Base-by-base conservation (phyloP, 495 filamentous ascomycete genomes). In the Aspergillus homomorphus region DNA sequence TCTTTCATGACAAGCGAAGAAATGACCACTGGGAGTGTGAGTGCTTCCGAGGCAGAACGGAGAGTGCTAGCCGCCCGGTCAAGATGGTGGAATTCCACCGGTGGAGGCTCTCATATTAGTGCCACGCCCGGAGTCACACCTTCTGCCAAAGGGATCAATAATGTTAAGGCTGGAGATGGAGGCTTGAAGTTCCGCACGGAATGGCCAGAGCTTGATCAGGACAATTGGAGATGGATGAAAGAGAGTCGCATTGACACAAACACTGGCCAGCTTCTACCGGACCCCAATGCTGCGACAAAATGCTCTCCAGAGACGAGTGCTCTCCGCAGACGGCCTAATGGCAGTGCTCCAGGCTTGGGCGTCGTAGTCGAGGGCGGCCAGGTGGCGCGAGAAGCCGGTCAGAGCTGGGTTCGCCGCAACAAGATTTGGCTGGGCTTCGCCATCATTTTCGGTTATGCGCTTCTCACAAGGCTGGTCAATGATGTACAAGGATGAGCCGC, bases 1-100 rank as follows among this genome's bases (percentile, higher is more conserved):
- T 92, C 88, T 43, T 98, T 98, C 72, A 98, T 98, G 94, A 98
- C 93, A 3, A 90, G 88, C 59, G 93, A 98, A 66, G 94, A 98
- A 75, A 97, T 98, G 92, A 98, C 94, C 1, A 98, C 95, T 1
- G 94, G 94, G 4, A 90, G 86, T 43, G 84, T 98, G n/a, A 85
- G 85, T 33, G 90, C 87, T 7, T 84, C 84, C 8, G 87, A 92
- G 43, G 73, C 80, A 15, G 92, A 98, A 76, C 84, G 94, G 30
- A 87, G 85, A 69, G 82, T 87, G 61, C 84, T 89, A 21, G 92
- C 94, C 1, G 82, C 82, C 10, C 82, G 90, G 51, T 90, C 89
- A 3, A 76, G 90, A 45, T 98, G 94, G 94, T 98, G 94, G 94
- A 98, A 98, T 71, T 87, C 84, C 24, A 98, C 94, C 1, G 95